Base-by-base conservation (phyloP, 2,329 filamentous ascomycete species). In the Phaeosphaeriaceae sp. region DNA sequence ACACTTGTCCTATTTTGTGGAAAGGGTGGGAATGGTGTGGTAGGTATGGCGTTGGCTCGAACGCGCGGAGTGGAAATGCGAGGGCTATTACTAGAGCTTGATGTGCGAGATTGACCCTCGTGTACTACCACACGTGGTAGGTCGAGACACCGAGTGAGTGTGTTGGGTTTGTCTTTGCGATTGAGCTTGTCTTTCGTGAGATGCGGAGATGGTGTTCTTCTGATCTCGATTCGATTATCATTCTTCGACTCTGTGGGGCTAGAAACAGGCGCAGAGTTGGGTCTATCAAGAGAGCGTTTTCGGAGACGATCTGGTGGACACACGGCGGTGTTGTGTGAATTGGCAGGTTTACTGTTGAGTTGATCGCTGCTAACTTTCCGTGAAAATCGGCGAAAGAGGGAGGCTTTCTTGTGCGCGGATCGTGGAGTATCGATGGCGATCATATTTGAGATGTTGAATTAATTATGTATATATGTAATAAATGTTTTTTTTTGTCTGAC, bases 341-440 rank as follows among this genome's bases (percentile, higher is more conserved):
- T 28, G 35, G 33, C 12, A 18, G 39, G 44, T 28, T 26, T 15
- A 13, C 42, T 35, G n/a, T 33, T 16, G 26, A 35, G n/a, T 17
- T 34, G 40, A 39, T 48, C 28, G 17, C 45, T 28, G 16, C 6
- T 35, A 18, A 44, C 12, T 32, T 15, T 46, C 50, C 46, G 46
- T 8, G 60, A 48, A 40, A 64, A 60, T 42, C 50, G 61, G 9
- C 58, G 58, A 40, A 64, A 58, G 35, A 63, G 39, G 1, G 60
- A 64, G 12, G 41, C 37, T 48, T 59, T 64, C 30, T 49, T 56
- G 21, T 38, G 46, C 6, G 56, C 42, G 32, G 42, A 23, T 15
- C 45, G 54, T 29, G 46, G 15, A 18, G 18, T 41, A 5, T 63
- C 52, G 44, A 57, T 28, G 16, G 58, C 50, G 48, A 58, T 34